Evolutionary conservation across 345 rosid species (phyloP), one percentile per base, ranked within the genome.

Genomic region (Gossypium anomalum): DNA sequence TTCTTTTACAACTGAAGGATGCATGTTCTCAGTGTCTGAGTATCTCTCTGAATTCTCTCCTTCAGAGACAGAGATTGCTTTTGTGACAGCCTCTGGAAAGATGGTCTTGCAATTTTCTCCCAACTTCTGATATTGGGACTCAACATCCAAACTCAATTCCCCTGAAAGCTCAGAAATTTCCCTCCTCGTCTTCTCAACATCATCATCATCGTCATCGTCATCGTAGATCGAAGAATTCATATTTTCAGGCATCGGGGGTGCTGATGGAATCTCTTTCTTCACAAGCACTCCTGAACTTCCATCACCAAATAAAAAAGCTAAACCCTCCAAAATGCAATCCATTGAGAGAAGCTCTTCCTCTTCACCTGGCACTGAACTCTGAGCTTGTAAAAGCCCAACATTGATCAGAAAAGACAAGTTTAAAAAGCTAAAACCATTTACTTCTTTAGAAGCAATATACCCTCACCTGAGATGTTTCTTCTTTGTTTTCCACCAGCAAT

Each of bases 291-390:
- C 89, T 11, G 77, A 75, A 79, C 78, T 76, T 69, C 85, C 90
- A 74, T 82, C 77, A 76, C 80, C 69, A 76, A 80, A 78, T 15
- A 81, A 66, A 49, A 85, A 79, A 38, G 43, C 81, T 48, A 84
- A 62, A 38, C 81, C 85, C 60, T 85, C 86, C 77, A 82, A 83
- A 55, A 80, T 69, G 41, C 72, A 82, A 78, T 87, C 86, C 53
- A 81, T 53, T 55, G 73, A 81, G 16, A 72, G 74, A 70, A 66
- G 66, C 75, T 81, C 84, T 70, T 82, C 85, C 70, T 67, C 58
- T 76, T 83, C 82, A 62, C 14, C 74, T n/a, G 55, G 45, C n/a
- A 43, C n/a, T 53, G 76, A 73, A 55, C 75, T 79, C 60, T 75
- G 74, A 48, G 76, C 55, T 83, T 81, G 77, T 13, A 72, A 20